phyloP scores from a whole-genome alignment of 352 stramenopile genomes.

The Aphanomyces euteiches region DNA sequence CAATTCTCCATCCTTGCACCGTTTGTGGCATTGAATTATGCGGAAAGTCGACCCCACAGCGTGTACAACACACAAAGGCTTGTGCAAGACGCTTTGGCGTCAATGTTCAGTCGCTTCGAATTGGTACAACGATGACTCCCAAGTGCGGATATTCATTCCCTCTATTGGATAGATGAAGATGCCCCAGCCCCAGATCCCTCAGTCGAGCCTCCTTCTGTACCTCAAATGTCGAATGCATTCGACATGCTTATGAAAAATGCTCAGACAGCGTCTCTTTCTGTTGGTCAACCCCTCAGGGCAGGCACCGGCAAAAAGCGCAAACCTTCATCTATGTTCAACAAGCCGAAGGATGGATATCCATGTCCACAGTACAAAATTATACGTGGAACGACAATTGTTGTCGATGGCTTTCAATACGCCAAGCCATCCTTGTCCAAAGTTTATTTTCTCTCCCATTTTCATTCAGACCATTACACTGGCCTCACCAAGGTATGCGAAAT shows the following conservation, averaged over 20 bases:
- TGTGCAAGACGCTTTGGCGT: slow-evolving; percentile 70
- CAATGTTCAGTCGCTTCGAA: slow-evolving; percentile 43
- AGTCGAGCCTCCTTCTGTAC: not conserved
- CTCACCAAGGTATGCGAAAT: slow-evolving; percentile 57
- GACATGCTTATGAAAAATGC: slow-evolving; percentile 79
- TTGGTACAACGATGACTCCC: slow-evolving; percentile 5
- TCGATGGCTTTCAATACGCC: slow-evolving; percentile 84
- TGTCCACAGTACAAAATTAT: slow-evolving; percentile 83
- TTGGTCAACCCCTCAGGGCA: not conserved
- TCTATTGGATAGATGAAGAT: slow-evolving; percentile 14
- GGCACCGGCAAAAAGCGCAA: slow-evolving; percentile 24
- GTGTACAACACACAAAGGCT: slow-evolving; percentile 78
- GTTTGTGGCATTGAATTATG: slow-evolving; percentile 62
- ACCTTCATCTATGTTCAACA: not conserved
- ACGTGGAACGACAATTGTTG: slow-evolving; percentile 74
- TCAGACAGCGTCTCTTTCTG: slow-evolving; percentile 48
- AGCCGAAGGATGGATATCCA: slow-evolving; percentile 12
- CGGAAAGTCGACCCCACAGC: slow-evolving; percentile 38
- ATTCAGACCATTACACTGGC: slow-evolving; percentile 95
- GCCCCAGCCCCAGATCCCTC: not conserved
- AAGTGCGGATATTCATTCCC: not conserved
- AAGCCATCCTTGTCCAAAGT: slow-evolving; percentile 65
- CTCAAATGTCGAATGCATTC: slow-evolving; percentile 57
- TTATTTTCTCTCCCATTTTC: slow-evolving; percentile 98
- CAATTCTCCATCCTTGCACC: slow-evolving; percentile 49